phyloP scores from a whole-genome alignment of 2,329 filamentous ascomycete species.

The Fusarium nurragi region DNA sequence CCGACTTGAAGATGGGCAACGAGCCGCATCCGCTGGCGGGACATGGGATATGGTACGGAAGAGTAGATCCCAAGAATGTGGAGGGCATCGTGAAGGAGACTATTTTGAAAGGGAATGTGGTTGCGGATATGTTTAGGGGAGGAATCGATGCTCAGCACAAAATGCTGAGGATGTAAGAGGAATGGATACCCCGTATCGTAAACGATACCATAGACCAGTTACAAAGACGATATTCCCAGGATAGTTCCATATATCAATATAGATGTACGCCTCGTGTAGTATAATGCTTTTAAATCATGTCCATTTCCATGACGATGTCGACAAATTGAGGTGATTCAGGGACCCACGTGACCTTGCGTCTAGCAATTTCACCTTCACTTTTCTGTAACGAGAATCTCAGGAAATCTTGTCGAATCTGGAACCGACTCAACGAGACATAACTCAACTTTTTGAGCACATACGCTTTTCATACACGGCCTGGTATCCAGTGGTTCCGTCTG shows the following conservation, averaged over 20 bases:
- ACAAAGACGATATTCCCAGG: background rate
- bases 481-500: background rate
- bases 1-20: conserved; percentile 54
- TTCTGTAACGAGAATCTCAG: background rate
- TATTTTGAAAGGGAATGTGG: conserved; percentile 70
- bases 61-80: conserved; percentile 78
- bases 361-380: conserved; percentile 6
- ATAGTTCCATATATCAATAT: background rate
- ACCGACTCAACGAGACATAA: background rate
- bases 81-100: conserved; percentile 80
- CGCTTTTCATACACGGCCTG: rapidly evolving
- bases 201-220: background rate
- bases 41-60: conserved; percentile 83
- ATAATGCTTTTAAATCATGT: background rate
- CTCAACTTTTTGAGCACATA: background rate
- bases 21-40: conserved; percentile 69
- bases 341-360: conserved; percentile 34
- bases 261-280: background rate
- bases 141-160: conserved; percentile 67
- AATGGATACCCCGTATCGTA: conserved; percentile 26
- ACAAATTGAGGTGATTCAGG: background rate
- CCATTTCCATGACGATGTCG: background rate
- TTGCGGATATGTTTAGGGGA: conserved; percentile 77
- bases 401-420: background rate
- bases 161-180: conserved; percentile 57